Evolutionary conservation across 2,329 filamentous ascomycete species (phyloP), one percentile per base, ranked within the genome.

Genomic region (Scortechinia acanthostroma): DNA sequence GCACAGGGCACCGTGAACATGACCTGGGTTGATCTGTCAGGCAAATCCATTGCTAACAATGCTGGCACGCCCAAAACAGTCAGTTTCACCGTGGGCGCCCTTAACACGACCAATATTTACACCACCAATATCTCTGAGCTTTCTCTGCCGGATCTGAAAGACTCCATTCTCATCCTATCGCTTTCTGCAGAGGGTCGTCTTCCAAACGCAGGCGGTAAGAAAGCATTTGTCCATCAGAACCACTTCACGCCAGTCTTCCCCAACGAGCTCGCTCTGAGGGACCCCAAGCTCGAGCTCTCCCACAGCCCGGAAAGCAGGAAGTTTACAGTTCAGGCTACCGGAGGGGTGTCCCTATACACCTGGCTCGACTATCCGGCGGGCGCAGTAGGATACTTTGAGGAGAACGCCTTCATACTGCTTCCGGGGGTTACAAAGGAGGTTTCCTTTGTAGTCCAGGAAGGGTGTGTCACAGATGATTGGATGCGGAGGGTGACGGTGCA

Each of bases 331-430:
- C 62, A 63, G 23, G 73, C 74, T 0, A 69, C 58, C 14, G 61
- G 49, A 1, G 74, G 71, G 0, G 63, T 75, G 1, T 71, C 73
- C 3, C 61, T 72, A 3, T 77, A 73, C 60, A 75, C 74, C 1
- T 79, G 74, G 74, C 54, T 79, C 2, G 72, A 74, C 45, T 70
- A 75, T 46, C 72, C 73, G 1, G 57, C 63, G 1, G 69, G 67
- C 1, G 60, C 65, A 1, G 64, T 77, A 6, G 61, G 74, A 1
- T 65, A 66, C 23, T 80, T 79, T 48, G 68, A 75, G 4, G 60
- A 67, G 1, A 79, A 80, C 53, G 66, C 65, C 0, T 79, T 80
- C 48, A 66, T 70, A 54, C 52, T 80, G 23, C 50, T 60, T 35
- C 61, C 62, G 19, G 71, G 69, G 0, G 60, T 71, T 54, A 61